Percentiles rank a stretch among this genome's conserved stretches.
These are phyloP conservation scores for Lunasporangiospora selenospora DNA, from an alignment of 192 early-diverging fungal genomes.

Conservation along the genomic window DNA sequence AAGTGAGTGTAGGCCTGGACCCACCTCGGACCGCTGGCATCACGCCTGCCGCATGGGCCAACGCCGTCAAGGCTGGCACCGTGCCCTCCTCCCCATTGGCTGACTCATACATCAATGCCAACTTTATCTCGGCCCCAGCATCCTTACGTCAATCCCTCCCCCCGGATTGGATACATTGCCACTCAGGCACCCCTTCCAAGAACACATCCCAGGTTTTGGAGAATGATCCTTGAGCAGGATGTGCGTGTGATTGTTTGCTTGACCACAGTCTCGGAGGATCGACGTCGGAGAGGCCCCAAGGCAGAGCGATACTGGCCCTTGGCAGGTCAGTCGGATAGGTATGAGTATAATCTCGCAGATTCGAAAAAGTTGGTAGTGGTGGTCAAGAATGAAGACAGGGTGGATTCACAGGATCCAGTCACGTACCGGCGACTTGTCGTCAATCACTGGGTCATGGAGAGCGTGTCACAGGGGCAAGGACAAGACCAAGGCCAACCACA, in stretches of 20 bases:
- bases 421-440: slow-evolving; percentile 27
- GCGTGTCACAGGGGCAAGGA: slow-evolving; percentile 9
- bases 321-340: slow-evolving; percentile 31
- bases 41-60: too few species aligned
- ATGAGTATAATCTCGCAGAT: not conserved
- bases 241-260: slow-evolving; percentile 86
- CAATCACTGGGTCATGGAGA: slow-evolving; percentile 23
- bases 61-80: not conserved
- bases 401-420: slow-evolving; percentile 8
- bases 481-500: too few species aligned
- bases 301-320: slow-evolving; percentile 91
- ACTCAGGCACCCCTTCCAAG: slow-evolving; percentile 86
- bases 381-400: slow-evolving; percentile 6
- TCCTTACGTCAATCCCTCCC: slow-evolving; percentile 43
- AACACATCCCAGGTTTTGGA: slow-evolving; percentile 89
- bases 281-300: slow-evolving; percentile 60
- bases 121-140: slow-evolving; percentile 61
- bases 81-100: slow-evolving; percentile 9
- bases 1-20: slow-evolving; percentile 9
- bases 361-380: not conserved
- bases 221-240: slow-evolving; percentile 85
- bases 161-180: slow-evolving; percentile 70
- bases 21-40: too few species aligned
- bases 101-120: slow-evolving; percentile 77
- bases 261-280: slow-evolving; percentile 76